Conservation (phyloP, 2,329 filamentous ascomycete species). For the Xylaria multiplex region DNA sequence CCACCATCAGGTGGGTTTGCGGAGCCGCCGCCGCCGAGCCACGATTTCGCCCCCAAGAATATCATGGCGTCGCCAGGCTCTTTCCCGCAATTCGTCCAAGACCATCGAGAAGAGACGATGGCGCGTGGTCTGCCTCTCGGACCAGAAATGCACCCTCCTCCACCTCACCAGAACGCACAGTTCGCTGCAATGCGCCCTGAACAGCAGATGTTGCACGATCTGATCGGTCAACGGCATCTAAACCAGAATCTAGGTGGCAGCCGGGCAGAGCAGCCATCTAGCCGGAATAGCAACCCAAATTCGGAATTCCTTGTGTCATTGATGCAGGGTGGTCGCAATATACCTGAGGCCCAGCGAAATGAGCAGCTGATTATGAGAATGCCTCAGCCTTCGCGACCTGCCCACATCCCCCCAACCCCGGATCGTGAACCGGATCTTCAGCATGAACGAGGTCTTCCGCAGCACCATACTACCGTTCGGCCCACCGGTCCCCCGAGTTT, state of each 20-base stretch:
- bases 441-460: slow-evolving; percentile 52
- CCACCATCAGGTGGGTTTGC: slow-evolving; percentile 55
- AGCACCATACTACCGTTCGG: slow-evolving; percentile 48
- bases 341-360: slow-evolving; percentile 60
- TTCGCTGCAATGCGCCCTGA: slow-evolving; percentile 62
- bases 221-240: slow-evolving; percentile 68
- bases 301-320: slow-evolving; percentile 87
- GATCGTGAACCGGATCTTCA: slow-evolving; percentile 62
- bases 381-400: slow-evolving; percentile 62
- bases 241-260: slow-evolving; percentile 61
- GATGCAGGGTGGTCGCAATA: slow-evolving; percentile 70
- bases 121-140: slow-evolving; percentile 55
- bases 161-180: slow-evolving; percentile 59
- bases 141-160: slow-evolving; percentile 65
- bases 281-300: slow-evolving; percentile 67
- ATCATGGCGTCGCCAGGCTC: slow-evolving; percentile 59
- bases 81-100: slow-evolving; percentile 59
- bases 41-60: slow-evolving; percentile 51
- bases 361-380: slow-evolving; percentile 65
- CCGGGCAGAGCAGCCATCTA: slow-evolving; percentile 56
- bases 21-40: slow-evolving; percentile 46
- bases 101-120: slow-evolving; percentile 57
- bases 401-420: slow-evolving; percentile 57
- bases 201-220: slow-evolving; percentile 67
- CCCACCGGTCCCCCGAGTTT: slow-evolving; percentile 59